Base-by-base conservation (phyloP, 2,329 filamentous ascomycete species). In the Lachnellula occidentalis region DNA sequence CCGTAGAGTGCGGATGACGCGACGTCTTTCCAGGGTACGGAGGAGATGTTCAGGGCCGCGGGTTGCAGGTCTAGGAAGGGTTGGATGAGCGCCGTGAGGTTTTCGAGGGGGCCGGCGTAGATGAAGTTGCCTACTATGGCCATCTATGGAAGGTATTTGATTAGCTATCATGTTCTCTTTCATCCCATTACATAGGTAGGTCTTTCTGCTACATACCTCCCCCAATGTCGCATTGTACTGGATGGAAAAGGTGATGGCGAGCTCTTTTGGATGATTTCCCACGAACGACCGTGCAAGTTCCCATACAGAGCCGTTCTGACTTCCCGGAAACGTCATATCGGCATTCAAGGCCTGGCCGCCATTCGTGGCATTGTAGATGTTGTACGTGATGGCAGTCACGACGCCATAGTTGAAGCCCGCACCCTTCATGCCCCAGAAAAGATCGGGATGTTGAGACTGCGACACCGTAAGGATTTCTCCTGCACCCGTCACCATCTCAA, bases 341-440 rank as follows among this genome's bases (percentile, higher is more conserved):
- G 42, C 50, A 52, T 37, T 37, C 31, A 52, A 24, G 5, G 27
- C 50, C 34, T 37, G 41, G n/a, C 27, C 42, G 24, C 31, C 34
- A 17, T 36, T 52, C 34, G 42, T 36, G n/a, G 24, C 27, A 34
- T 42, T 22, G 37, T 54, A 50, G n/a, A 46, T 21, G 7, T 31
- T 22, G 5, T 27, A 50, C n/a, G 42, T 46, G 27, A 34, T 12
- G 19, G 76, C 78, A 17, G 48, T 50, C 3, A 49, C 51, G 9
- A 54, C 34, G 6, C 50, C 55, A 24, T 50, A 54, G 22, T 43
- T 46, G 12, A 14, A 58, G 19, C 66, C 68, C 24, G 67, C 68
- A 21, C 68, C 68, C 48, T 62, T 63, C n/a, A 68, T 54, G 19
- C 65, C 68, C 60, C 60, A 70, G 57, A 67, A 70, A 12, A 70